Evolutionary conservation across 2,329 filamentous ascomycete genomes (phyloP), one percentile per base, ranked within the genome.

Genomic region (Fusarium nurragi): DNA sequence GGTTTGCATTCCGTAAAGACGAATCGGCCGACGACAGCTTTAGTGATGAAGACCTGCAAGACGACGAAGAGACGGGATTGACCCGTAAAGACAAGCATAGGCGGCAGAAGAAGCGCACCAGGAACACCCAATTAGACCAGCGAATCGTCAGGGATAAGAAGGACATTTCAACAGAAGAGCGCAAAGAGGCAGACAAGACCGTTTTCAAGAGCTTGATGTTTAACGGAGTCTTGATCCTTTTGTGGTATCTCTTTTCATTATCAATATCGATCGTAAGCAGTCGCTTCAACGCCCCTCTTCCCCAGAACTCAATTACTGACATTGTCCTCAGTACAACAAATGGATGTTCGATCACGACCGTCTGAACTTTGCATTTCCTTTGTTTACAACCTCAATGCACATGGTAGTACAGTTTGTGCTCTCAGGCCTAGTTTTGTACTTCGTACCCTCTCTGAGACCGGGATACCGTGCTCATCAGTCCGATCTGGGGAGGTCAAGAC

Each of bases 311-410:
- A 19, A 30, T 30, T 65, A 41, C 70, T 75, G 51, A 74, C 71
- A 40, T 44, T 21, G 21, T 16, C 37, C 14, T 25, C 67, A 95
- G 90, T 99, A 98, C 83, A 99, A 99, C 85, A 98, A 97, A 81
- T 98, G 95, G 95, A 98, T 99, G 94, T 98, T 99, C 79, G 91
- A 92, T 73, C 86, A 90, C 62, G 86, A 90, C 68, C 88, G 90
- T 68, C 86, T 96, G 69, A 90, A 97, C 78, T 99, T 99, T 76
- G 89, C 92, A 48, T 98, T 95, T 73, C 95, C 95, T 36, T 85
- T 99, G 46, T 98, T 98, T 78, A 97, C 94, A 12, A 99, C 95
- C 5, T 92, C 92, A 65, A 83, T 95, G 76, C 95, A 99, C 80
- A 98, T 98, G 94, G 81, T 94, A 21, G 93, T 99, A 46, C 95